A percentile compares a stretch with the other conserved stretches of the same genome.
Evolutionary conservation across 352 stramenopile species (phyloP).

Genomic region (Halophytophthora batemanensis): DNA sequence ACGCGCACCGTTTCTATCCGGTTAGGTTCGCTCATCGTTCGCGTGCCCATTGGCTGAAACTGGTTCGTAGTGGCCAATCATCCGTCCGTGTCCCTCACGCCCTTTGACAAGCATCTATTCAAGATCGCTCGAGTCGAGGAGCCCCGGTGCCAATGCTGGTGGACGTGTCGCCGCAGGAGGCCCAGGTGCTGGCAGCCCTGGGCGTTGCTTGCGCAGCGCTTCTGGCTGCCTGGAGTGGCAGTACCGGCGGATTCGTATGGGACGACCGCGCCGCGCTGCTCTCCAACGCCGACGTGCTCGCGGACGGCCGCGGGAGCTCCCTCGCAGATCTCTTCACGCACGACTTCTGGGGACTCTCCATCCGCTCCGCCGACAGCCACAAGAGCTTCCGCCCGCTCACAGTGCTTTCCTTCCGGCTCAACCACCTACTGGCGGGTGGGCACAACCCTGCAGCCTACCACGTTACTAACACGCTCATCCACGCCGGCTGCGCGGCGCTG

Average conservation of each 20-base stretch:
- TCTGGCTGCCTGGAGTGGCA: slow-evolving; percentile 49
- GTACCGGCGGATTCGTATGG: slow-evolving; percentile 80
- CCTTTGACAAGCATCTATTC: slow-evolving; percentile 7
- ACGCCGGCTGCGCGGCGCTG: slow-evolving; percentile 56
- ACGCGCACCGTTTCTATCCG: slow-evolving; percentile 1
- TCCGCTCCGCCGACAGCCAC: slow-evolving; percentile 60
- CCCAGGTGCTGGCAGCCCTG: slow-evolving; percentile 1
- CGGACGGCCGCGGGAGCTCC: slow-evolving; percentile 9
- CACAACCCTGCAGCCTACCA: slow-evolving; percentile 65
- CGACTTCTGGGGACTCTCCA: slow-evolving; percentile 86
- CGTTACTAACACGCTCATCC: slow-evolving; percentile 68
- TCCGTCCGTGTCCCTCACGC: neutral
- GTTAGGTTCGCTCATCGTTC: no score
- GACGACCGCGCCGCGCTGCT: slow-evolving; percentile 86
- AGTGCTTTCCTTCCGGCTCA: slow-evolving; percentile 70
- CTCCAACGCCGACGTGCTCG: slow-evolving; percentile 56
- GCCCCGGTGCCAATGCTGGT: slow-evolving; percentile 15
- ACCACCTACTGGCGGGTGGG: slow-evolving; percentile 46
- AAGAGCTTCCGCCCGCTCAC: slow-evolving; percentile 89
- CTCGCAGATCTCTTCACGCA: slow-evolving; percentile 58
- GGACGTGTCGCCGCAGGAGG: slow-evolving; percentile 14
- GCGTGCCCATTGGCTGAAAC: slow-evolving; percentile 16
- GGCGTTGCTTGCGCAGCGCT: slow-evolving; percentile 36
- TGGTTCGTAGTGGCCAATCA: neutral
- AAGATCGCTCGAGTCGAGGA: neutral